phyloP scores from a whole-genome alignment of 371 early-diverging fungal species.

The Syncephalis fuscata region DNA sequence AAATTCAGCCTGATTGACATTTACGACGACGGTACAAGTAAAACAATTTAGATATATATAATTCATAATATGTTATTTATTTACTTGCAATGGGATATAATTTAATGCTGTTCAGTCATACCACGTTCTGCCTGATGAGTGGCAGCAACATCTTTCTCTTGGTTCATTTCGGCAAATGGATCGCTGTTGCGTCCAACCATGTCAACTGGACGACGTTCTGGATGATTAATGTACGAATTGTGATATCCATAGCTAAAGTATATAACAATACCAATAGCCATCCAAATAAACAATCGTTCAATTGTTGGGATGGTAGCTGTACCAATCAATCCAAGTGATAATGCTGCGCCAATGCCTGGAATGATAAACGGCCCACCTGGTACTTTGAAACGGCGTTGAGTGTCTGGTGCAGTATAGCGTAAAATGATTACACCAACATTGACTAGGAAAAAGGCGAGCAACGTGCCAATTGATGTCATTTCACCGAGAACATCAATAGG shows the following conservation, averaged over 20 bases:
- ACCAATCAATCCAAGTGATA: slow-evolving; percentile 39
- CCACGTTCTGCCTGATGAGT: too few species aligned
- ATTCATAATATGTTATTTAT: too few species aligned
- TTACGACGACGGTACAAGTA: too few species aligned
- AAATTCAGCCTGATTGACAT: too few species aligned
- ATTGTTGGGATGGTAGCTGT: slow-evolving; percentile 39
- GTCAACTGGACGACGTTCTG: neutral
- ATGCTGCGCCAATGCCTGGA: slow-evolving; percentile 37
- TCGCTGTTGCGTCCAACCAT: too few species aligned
- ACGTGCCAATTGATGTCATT: slow-evolving; percentile 71
- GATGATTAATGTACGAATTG: slow-evolving; percentile 3
- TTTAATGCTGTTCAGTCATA: too few species aligned
- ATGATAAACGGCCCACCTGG: slow-evolving; percentile 51
- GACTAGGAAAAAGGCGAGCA: slow-evolving; percentile 73
- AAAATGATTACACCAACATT: slow-evolving; percentile 58
- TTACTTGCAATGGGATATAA: too few species aligned
- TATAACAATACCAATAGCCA: slow-evolving; percentile 50
- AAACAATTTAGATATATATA: too few species aligned
- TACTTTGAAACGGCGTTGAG: slow-evolving; percentile 56
- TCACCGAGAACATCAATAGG: slow-evolving; percentile 73
- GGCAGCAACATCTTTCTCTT: too few species aligned
- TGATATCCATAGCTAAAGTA: slow-evolving; percentile 37
- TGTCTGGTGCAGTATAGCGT: slow-evolving; percentile 54
- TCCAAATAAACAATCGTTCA: slow-evolving; percentile 25
- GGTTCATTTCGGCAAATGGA: too few species aligned